A percentile compares a stretch with the other conserved stretches of the same genome.
phyloP scores from a whole-genome alignment of 106 monocot genomes.

The Acanthochlamys bracteata region DNA sequence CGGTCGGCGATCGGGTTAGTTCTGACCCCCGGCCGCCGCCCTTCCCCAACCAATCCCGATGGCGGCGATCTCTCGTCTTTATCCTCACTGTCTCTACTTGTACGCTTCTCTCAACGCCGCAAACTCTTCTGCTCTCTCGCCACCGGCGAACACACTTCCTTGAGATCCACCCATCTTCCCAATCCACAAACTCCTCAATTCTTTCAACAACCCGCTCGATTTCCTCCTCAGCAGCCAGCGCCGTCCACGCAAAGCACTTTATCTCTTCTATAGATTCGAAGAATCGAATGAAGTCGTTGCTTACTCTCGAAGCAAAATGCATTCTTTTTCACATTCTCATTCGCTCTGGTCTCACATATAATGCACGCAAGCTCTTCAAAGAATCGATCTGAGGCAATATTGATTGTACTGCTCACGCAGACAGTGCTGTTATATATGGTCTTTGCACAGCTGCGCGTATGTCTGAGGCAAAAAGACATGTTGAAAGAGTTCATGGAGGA shows the following conservation, averaged over 20 bases:
- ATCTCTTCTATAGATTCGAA: not conserved
- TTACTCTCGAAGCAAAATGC: not conserved
- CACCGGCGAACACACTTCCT: too few species aligned
- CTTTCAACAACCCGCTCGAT: not conserved
- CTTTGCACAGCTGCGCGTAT: constrained; percentile 37
- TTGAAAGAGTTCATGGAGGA: constrained; percentile 38
- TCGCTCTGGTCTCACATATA: constrained; percentile 7
- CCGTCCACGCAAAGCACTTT: not conserved
- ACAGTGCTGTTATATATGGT: constrained; percentile 43
- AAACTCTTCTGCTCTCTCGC: too few species aligned
- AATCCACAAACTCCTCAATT: not conserved
- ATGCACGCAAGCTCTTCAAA: constrained; percentile 22
- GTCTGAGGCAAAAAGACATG: constrained; percentile 33
- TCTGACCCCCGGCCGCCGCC: too few species aligned
- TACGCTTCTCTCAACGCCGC: too few species aligned
- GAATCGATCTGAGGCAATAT: constrained; percentile 16
- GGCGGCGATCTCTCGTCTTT: too few species aligned
- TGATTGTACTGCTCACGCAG: constrained; percentile 43
- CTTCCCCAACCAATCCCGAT: too few species aligned
- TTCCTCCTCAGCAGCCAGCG: not conserved
- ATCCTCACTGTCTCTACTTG: too few species aligned
- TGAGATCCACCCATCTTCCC: not conserved
- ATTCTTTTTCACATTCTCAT: constrained; percentile 43
- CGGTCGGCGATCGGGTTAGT: too few species aligned
- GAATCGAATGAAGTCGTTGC: not conserved